These are phyloP conservation scores for Plenodomus tracheiphilus DNA, from an alignment of 2,329 filamentous ascomycete species.

Conservation along the genomic window DNA sequence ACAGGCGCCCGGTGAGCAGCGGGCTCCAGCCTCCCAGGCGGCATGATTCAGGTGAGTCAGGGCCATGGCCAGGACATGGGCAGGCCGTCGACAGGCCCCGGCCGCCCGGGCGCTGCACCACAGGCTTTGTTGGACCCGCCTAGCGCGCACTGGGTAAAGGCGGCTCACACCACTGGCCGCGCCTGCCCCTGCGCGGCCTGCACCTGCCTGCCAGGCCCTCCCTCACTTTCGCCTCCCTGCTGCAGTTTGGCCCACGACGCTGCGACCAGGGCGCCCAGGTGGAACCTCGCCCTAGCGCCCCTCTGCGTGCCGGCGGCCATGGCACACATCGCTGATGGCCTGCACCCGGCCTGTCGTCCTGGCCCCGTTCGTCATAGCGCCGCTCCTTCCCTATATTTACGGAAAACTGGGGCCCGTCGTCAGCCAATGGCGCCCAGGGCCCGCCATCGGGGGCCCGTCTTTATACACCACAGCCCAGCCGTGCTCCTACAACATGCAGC, in stretches of 20 bases:
- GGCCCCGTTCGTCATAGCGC: constrained; percentile 45
- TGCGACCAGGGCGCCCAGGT: constrained; percentile 20
- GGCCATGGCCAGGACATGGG: no score
- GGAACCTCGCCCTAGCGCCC: constrained; percentile 26
- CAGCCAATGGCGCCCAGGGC: constrained; percentile 32
- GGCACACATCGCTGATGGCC: constrained; percentile 33
- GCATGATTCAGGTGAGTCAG: constrained; percentile 31
- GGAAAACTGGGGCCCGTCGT: constrained; percentile 32
- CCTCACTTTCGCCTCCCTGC: constrained; percentile 31
- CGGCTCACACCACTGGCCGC: constrained; percentile 20
- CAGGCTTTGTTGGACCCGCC: constrained; percentile 21
- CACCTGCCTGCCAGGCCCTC: no score
- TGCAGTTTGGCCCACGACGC: constrained; percentile 13
- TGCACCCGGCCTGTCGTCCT: constrained; percentile 36
- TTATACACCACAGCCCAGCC: constrained; percentile 42
- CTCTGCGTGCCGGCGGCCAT: constrained; percentile 28
- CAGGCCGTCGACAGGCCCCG: constrained; percentile 26
- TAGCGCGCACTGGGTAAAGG: constrained; percentile 18
- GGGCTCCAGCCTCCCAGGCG: constrained; percentile 22
- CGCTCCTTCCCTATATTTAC: constrained; percentile 45
- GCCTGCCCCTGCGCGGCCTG: no score
- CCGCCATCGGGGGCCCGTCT: constrained; percentile 22
- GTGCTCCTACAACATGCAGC: constrained; percentile 42
- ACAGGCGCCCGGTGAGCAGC: constrained; percentile 30
- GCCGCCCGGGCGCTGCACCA: constrained; percentile 25